A percentile compares a stretch with the other conserved stretches of the same genome.
These are phyloP conservation scores for Alternaria arbusti DNA, from an alignment of 2,329 filamentous ascomycete species.

Conservation along the genomic window DNA sequence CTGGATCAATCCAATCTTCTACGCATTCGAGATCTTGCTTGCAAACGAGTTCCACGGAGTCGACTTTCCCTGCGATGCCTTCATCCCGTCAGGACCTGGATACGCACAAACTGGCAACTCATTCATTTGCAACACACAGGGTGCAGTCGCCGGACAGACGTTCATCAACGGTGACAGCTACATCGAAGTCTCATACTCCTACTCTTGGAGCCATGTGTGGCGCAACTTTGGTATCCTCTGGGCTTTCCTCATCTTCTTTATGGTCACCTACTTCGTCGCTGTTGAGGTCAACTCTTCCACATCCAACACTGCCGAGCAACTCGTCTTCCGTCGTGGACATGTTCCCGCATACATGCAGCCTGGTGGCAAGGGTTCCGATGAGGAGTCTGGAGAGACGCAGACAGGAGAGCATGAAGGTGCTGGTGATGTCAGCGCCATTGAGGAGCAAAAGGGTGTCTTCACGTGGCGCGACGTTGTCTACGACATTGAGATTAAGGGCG, in stretches of 20 bases:
- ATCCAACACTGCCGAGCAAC: constrained; percentile 69
- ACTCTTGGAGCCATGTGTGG: constrained; percentile 55
- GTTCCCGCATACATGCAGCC: constrained; percentile 50
- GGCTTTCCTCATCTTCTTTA: constrained; percentile 69
- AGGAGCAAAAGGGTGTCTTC: constrained; percentile 52
- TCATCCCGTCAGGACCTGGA: constrained; percentile 50
- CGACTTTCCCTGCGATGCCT: constrained; percentile 42
- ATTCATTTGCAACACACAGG: constrained; percentile 48
- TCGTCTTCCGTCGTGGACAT: constrained; percentile 65
- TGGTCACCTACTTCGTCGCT: constrained; percentile 66
- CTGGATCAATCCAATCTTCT: constrained; percentile 76
- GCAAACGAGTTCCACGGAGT: constrained; percentile 69
- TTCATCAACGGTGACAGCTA: constrained; percentile 51
- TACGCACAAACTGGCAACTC: constrained; percentile 29
- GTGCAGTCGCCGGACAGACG: constrained; percentile 47
- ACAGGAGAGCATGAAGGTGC: constrained; percentile 39
- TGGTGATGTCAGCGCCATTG: constrained; percentile 48
- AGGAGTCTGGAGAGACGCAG: constrained; percentile 41
- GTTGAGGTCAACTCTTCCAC: constrained; percentile 70
- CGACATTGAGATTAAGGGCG: constrained; percentile 50
- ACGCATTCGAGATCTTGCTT: constrained; percentile 79
- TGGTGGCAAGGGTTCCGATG: constrained; percentile 41
- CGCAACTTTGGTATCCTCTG: constrained; percentile 69
- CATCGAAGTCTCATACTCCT: constrained; percentile 39
- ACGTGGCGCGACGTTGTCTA: constrained; percentile 46